Evolutionary conservation across 2,329 filamentous ascomycete species (phyloP).

Genomic region (Penicillium sp.): DNA sequence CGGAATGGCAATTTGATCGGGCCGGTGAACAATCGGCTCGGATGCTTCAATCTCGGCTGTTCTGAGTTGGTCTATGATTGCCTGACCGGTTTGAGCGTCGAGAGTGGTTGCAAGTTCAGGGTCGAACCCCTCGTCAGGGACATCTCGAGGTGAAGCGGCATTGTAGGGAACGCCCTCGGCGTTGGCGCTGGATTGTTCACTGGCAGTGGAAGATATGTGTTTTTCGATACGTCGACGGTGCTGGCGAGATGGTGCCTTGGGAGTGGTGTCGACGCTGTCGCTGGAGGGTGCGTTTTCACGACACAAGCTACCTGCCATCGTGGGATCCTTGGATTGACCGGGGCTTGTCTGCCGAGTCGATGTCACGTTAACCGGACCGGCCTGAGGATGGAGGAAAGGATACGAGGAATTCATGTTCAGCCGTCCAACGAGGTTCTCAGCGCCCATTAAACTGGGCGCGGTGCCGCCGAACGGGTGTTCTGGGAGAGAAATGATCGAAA

Average conservation of each 20-base stretch:
- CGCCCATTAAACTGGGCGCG: constrained; percentile 48
- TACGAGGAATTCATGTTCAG: constrained; percentile 48
- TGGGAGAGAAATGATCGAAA: constrained; percentile 39
- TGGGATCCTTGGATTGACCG: constrained; percentile 24
- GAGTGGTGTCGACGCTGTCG: constrained; percentile 25
- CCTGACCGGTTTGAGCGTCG: constrained; percentile 43
- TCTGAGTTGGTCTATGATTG: constrained; percentile 24
- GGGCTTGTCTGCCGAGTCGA: constrained; percentile 35
- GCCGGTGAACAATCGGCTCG: constrained; percentile 20
- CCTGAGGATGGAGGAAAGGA: constrained; percentile 31
- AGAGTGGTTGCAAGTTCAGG: constrained; percentile 42
- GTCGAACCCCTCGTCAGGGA: constrained; percentile 24
- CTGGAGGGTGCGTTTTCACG: constrained; percentile 12
- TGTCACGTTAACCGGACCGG: constrained; percentile 27
- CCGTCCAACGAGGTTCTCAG: constrained; percentile 48
- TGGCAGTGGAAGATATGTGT: constrained; percentile 39
- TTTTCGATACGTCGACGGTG: constrained; percentile 40
- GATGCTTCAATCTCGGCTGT: constrained; percentile 19
- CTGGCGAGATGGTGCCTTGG: constrained; percentile 27
- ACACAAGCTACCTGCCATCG: constrained; percentile 16
- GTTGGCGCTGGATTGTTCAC: constrained; percentile 32
- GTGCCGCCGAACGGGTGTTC: constrained; percentile 36
- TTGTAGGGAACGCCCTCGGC: constrained; percentile 9
- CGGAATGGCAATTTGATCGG: constrained; percentile 8
- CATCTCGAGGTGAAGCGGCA: not conserved